Evolutionary conservation across 495 filamentous ascomycete genomes (phyloP).

Genomic region (Bathelium albidoporum): DNA sequence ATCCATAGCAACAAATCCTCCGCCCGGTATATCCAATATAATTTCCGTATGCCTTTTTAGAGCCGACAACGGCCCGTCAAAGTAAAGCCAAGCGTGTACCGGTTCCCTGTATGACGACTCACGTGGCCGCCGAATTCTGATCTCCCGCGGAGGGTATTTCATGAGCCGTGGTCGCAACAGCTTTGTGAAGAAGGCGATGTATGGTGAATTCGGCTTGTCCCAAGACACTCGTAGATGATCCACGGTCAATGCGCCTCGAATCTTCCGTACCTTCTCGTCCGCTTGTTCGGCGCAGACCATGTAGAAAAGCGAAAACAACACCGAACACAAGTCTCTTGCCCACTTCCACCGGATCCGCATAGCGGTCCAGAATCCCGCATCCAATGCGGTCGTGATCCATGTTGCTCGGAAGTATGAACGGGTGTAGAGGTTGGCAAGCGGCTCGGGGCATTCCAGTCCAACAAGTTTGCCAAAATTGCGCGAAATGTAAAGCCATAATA

Average conservation of each 20-base stretch:
- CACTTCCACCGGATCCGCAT: constrained; percentile 81
- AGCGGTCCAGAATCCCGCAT: constrained; percentile 96
- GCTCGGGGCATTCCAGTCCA: constrained; percentile 85
- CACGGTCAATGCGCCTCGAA: constrained; percentile 73
- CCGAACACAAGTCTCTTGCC: constrained; percentile 68
- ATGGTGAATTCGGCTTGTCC: constrained; percentile 86
- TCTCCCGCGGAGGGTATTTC: constrained; percentile 63
- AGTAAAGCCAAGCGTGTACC: constrained; percentile 85
- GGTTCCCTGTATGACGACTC: constrained; percentile 73
- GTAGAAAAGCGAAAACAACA: constrained; percentile 82
- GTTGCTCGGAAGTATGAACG: constrained; percentile 94
- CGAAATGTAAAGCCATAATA: constrained; percentile 82
- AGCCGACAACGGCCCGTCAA: constrained; percentile 72
- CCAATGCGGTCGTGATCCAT: constrained; percentile 89
- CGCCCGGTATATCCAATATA: constrained; percentile 87
- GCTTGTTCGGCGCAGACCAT: constrained; percentile 85
- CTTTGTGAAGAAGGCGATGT: constrained; percentile 57
- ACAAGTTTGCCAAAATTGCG: constrained; percentile 90
- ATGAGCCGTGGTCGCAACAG: constrained; percentile 70
- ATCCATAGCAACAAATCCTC: constrained; percentile 92
- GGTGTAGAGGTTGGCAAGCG: constrained; percentile 87
- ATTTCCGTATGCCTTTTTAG: constrained; percentile 67
- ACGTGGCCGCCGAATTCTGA: constrained; percentile 71
- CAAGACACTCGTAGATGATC: constrained; percentile 89
- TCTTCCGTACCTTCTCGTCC: constrained; percentile 90